Base-by-base conservation (phyloP, 108 stramenopile species). In the Seminavis robusta region DNA sequence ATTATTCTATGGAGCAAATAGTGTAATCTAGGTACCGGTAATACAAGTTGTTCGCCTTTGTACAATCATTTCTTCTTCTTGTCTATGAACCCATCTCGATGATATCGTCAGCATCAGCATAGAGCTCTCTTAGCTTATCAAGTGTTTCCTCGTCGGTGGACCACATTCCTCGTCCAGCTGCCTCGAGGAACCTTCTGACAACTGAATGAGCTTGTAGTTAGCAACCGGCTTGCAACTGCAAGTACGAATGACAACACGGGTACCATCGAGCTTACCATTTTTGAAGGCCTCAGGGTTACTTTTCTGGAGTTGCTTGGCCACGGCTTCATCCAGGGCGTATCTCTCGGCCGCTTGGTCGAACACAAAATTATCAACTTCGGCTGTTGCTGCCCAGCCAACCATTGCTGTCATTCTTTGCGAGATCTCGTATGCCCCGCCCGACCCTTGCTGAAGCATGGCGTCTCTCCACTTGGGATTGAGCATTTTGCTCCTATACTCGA, bases 401-500 rank as follows among this genome's bases (percentile, higher is more conserved):
- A 86, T 83, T 0, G 89, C 88, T 32, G 88, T 91, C 81, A 91
- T 86, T 33, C 92, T 55, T 63, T 94, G 89, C 24, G 74, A 77
- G 13, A 94, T 68, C 55, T 94, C 89, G 61, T 89, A 91, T 6
- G 89, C 92, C 1, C 92, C 92, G 20, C 89, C 92, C 7, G 83
- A 87, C 17, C 92, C 92, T 69, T 90, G 88, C 5, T 76, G 71
- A 24, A 87, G 26, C 90, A 92, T 92, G 16, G 85, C 85, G 67
- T 84, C 87, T 23, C 84, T 29, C 84, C 84, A 90, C 65, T 94
- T 94, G 1, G 93, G 93, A 60, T 94, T 94, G 5, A 94, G 63
- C 15, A 94, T 79, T 65, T 94, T 94, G 30, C 69, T 77, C 16
- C 93, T 64, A 53, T 91, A 91, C 52, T 94, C 93, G 17, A 94